Percentiles rank a stretch among this genome's conserved stretches.
These are phyloP conservation scores for Bruguiera parviflora DNA, from an alignment of 345 rosid genomes.

Conservation along the genomic window DNA sequence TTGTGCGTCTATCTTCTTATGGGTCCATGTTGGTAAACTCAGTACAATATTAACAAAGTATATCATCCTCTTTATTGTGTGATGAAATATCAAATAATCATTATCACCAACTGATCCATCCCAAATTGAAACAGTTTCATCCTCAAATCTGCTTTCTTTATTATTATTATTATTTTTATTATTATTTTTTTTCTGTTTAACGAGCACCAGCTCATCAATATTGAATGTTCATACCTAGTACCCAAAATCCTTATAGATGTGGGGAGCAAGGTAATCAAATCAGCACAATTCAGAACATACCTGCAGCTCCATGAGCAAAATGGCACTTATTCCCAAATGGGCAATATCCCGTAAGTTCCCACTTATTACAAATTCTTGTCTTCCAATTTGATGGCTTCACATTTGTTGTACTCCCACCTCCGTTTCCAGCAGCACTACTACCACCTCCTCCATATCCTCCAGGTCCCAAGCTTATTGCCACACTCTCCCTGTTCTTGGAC, in stretches of 20 bases:
- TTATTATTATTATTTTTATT: too few relatives aligned
- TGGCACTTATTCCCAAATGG: constrained; percentile 96
- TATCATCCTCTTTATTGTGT: too few relatives aligned
- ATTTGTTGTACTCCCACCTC: constrained; percentile 30
- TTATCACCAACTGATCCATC: too few relatives aligned
- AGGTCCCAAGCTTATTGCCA: constrained; percentile 90
- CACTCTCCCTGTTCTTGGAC: constrained; percentile 90
- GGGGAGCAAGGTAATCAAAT: not conserved
- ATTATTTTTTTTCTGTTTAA: too few relatives aligned
- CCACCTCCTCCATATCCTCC: constrained; percentile 70
- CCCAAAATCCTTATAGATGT: not conserved
- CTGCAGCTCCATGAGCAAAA: constrained; percentile 90
- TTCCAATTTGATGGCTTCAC: constrained; percentile 96
- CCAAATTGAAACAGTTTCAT: too few relatives aligned
- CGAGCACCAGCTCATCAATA: not conserved
- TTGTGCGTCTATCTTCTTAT: too few relatives aligned
- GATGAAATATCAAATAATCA: too few relatives aligned
- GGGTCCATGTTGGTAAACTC: too few relatives aligned
- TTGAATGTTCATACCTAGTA: not conserved
- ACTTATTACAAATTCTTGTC: constrained; percentile 92
- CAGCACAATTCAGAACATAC: constrained; percentile 31
- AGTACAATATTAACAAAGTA: too few relatives aligned
- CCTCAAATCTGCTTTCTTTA: too few relatives aligned
- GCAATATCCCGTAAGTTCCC: constrained; percentile 95
- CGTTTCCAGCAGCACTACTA: constrained; percentile 32